Conservation (phyloP, 2,329 filamentous ascomycete genomes). For the Nannizzia gypsea region DNA sequence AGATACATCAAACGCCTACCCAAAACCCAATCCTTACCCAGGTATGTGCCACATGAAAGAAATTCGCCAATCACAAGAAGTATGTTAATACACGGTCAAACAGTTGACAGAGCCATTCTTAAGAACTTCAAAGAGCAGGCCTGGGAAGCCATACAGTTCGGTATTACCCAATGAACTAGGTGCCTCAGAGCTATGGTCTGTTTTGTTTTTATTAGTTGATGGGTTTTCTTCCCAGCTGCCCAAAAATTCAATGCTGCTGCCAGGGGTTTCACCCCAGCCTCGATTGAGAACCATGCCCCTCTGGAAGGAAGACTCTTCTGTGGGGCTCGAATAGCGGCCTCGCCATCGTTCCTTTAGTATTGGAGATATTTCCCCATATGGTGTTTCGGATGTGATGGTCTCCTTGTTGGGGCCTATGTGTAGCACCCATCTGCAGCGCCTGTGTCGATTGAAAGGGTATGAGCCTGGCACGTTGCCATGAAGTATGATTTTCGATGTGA, state of each 20-base stretch:
- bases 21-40: background rate
- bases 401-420: constrained; percentile 35
- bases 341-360: constrained; percentile 60
- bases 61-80: background rate
- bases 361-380: constrained; percentile 60
- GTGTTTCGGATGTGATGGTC: constrained; percentile 60
- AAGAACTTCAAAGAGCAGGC: constrained; percentile 87
- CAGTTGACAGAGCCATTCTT: constrained; percentile 85
- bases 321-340: constrained; percentile 46
- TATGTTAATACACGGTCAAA: constrained; percentile 68
- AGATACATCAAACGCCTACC: background rate
- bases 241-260: constrained; percentile 74
- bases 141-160: constrained; percentile 85
- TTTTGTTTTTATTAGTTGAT: constrained; percentile 33
- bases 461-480: constrained; percentile 93
- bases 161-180: constrained; percentile 53
- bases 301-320: constrained; percentile 43
- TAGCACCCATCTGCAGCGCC: constrained; percentile 78
- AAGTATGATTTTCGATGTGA: constrained; percentile 82
- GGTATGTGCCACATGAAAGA: background rate
- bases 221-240: constrained; percentile 73
- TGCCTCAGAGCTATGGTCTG: constrained; percentile 36
- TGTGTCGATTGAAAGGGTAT: constrained; percentile 91
- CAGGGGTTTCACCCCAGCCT: constrained; percentile 83
- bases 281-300: constrained; percentile 73